Percentiles rank a stretch among this genome's conserved stretches.
phyloP scores from a whole-genome alignment of 148 eudicot genomes.

The Camellia granthamiana region DNA sequence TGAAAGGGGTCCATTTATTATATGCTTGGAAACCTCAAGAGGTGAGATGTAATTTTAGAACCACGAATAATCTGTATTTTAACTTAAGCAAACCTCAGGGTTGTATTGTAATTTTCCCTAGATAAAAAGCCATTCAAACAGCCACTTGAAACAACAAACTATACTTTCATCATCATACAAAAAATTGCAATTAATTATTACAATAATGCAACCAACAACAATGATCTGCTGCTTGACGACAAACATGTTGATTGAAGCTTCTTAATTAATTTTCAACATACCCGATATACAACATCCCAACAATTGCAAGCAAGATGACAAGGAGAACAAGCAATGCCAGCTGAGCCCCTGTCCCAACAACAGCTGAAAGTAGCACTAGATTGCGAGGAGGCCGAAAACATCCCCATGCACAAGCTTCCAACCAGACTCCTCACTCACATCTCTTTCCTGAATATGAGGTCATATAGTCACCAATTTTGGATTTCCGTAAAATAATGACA shows the following conservation, averaged over 20 bases:
- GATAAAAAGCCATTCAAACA: not conserved
- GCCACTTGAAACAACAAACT: not conserved
- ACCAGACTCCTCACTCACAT: slow-evolving; percentile 94
- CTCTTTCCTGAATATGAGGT: slow-evolving; percentile 62
- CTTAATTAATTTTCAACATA: slow-evolving; percentile 24
- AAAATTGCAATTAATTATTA: not conserved
- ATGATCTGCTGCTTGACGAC: not conserved
- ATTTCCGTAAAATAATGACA: not conserved
- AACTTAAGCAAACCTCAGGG: too few relatives aligned
- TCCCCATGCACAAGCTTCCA: slow-evolving; percentile 91
- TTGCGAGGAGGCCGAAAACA: slow-evolving; percentile 76
- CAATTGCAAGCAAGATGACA: slow-evolving; percentile 77
- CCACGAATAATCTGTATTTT: too few relatives aligned
- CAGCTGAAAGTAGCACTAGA: slow-evolving; percentile 66
- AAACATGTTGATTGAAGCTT: not conserved
- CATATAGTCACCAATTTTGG: slow-evolving; percentile 6
- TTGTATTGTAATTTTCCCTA: too few relatives aligned
- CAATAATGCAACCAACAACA: not conserved
- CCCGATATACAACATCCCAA: slow-evolving; percentile 82
- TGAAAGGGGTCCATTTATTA: too few relatives aligned
- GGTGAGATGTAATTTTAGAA: too few relatives aligned
- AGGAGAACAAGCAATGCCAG: slow-evolving; percentile 76
- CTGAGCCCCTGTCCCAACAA: slow-evolving; percentile 92
- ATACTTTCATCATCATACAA: not conserved
- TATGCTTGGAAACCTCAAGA: too few relatives aligned